Conservation (phyloP, 371 early-diverging fungal genomes). For the Parasitella parasitica region DNA sequence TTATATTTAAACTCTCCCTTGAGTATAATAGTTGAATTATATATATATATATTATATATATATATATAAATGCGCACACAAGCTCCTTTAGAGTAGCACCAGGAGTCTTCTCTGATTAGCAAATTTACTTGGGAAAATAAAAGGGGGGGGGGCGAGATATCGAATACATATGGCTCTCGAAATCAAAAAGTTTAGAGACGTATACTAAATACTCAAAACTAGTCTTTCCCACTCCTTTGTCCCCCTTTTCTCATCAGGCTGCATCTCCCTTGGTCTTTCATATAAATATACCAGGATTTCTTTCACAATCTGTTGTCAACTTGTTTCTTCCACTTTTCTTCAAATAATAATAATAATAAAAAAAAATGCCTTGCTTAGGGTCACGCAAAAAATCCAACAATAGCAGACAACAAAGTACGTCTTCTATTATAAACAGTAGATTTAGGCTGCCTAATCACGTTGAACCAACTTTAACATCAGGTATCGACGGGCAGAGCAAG, state of each 20-base stretch:
- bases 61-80: background rate
- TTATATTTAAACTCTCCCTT: no score
- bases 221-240: background rate
- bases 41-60: background rate
- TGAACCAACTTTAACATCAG: background rate
- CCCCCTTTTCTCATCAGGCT: background rate
- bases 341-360: background rate
- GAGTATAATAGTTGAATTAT: no score
- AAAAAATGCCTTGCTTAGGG: constrained; percentile 24
- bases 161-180: no score
- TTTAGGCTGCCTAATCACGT: background rate
- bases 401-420: constrained; percentile 1
- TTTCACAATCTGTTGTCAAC: no score
- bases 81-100: background rate
- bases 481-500: background rate
- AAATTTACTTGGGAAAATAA: background rate
- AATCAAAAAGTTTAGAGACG: no score
- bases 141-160: background rate
- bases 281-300: no score
- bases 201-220: background rate
- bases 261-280: no score
- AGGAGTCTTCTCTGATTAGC: background rate
- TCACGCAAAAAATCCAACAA: constrained; percentile 16
- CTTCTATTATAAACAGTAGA: background rate
- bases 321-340: background rate